Evolutionary conservation across 23 red algal genomes (phyloP).

Genomic region (Pyropia yezoensis): DNA sequence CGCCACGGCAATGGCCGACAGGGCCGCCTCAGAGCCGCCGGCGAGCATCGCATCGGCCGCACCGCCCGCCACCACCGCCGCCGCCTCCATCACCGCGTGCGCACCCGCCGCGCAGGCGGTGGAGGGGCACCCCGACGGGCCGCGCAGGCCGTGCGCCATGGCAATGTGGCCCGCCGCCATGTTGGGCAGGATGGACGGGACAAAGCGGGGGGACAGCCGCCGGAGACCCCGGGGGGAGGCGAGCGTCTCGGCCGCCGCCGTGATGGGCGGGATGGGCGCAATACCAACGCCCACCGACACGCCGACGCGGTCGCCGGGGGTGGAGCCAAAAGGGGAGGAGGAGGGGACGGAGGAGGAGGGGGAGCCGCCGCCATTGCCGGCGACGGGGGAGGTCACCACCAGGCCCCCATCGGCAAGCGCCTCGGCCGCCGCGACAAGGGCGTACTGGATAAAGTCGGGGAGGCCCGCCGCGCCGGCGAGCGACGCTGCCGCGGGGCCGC

Average conservation of each 20-base stretch:
- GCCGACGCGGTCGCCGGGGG: conserved; percentile 4
- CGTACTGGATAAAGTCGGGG: conserved; percentile 41
- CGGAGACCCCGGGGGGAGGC: conserved; percentile 18
- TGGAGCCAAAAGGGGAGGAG: not conserved
- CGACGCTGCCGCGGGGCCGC: not conserved
- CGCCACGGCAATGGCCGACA: conserved; percentile 35
- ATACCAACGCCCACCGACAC: conserved; percentile 73
- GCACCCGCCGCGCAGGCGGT: conserved; percentile 72
- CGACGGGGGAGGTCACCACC: not conserved
- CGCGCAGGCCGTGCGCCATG: conserved; percentile 23
- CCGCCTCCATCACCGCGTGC: conserved; percentile 67
- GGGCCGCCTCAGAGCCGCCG: conserved; percentile 62
- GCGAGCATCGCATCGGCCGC: conserved; percentile 54
- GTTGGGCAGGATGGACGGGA: conserved; percentile 56
- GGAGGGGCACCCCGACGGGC: conserved; percentile 23
- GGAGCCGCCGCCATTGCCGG: not conserved
- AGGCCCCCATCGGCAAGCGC: conserved; percentile 34
- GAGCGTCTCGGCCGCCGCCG: not conserved
- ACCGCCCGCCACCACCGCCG: conserved; percentile 28
- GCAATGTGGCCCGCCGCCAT: conserved; percentile 61
- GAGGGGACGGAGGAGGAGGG: too few species aligned
- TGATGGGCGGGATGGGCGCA: conserved; percentile 34
- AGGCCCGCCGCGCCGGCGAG: conserved; percentile 5
- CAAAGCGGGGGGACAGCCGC: conserved; percentile 47
- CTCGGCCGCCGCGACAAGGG: conserved; percentile 40